Conservation (phyloP, 768 basidiomycete species). For the Phanerochaete sordida region DNA sequence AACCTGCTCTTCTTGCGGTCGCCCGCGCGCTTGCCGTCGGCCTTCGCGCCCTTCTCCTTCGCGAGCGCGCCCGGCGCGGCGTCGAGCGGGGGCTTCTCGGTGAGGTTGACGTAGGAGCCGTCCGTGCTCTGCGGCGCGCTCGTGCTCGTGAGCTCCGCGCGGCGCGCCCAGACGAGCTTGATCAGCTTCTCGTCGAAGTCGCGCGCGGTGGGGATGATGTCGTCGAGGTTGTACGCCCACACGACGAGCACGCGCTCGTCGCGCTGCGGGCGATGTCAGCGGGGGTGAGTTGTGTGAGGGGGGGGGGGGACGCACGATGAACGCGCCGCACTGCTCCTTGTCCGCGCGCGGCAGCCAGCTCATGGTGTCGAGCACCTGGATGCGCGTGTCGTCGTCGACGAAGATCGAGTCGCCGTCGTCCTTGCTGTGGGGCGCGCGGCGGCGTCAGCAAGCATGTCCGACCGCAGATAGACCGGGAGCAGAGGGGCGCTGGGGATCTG, state of each 20-base stretch:
- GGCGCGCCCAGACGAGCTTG: slow-evolving; percentile 68
- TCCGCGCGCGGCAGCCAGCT: slow-evolving; percentile 67
- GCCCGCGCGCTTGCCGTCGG: slow-evolving; percentile 5
- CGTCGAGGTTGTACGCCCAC: slow-evolving; percentile 83
- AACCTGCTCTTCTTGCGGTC: slow-evolving; percentile 20
- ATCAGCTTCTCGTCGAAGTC: slow-evolving; percentile 80
- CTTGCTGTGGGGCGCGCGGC: slow-evolving; percentile 46
- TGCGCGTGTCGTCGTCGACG: slow-evolving; percentile 77
- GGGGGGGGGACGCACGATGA: slow-evolving; percentile 51
- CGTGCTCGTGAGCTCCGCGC: slow-evolving; percentile 37
- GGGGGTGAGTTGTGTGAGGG: too few relatives aligned
- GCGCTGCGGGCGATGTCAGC: slow-evolving; percentile 42
- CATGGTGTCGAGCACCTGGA: slow-evolving; percentile 80
- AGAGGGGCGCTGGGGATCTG: too few relatives aligned
- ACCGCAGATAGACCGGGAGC: too few relatives aligned
- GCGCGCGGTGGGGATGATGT: slow-evolving; percentile 64
- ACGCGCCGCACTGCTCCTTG: slow-evolving; percentile 90
- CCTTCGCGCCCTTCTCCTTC: slow-evolving; percentile 14
- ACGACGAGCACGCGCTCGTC: slow-evolving; percentile 80
- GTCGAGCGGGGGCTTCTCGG: slow-evolving; percentile 36
- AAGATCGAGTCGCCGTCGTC: slow-evolving; percentile 61
- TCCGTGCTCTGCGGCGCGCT: slow-evolving; percentile 41
- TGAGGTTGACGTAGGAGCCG: slow-evolving; percentile 49
- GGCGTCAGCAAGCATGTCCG: too few relatives aligned
- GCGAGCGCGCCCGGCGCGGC: slow-evolving; percentile 18